phyloP scores from a whole-genome alignment of 2,329 filamentous ascomycete genomes.

The Pseudocercospora fuligena region DNA sequence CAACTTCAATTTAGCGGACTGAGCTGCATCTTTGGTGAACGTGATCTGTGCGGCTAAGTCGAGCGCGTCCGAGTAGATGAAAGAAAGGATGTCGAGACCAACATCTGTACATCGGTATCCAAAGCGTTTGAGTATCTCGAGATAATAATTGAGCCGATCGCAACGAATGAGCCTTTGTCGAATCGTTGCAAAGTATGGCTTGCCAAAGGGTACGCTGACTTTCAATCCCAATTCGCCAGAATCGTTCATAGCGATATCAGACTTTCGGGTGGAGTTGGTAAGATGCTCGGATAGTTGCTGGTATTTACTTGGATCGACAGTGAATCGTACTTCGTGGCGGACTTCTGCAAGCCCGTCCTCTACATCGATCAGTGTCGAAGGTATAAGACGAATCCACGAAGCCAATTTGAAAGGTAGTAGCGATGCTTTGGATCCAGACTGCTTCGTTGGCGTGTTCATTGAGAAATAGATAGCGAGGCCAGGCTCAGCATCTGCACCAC shows the following conservation, averaged over 20 bases:
- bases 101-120: slow-evolving; percentile 64
- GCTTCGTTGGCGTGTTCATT: slow-evolving; percentile 4
- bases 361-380: slow-evolving; percentile 6
- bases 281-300: slow-evolving; percentile 46
- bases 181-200: slow-evolving; percentile 64
- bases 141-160: slow-evolving; percentile 71
- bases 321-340: slow-evolving; percentile 48
- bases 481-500: not conserved
- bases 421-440: not conserved
- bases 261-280: slow-evolving; percentile 48
- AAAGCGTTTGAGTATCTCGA: slow-evolving; percentile 66
- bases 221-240: slow-evolving; percentile 68
- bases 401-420: slow-evolving; percentile 6
- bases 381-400: slow-evolving; percentile 22
- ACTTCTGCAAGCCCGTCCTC: slow-evolving; percentile 30
- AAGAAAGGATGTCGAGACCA: slow-evolving; percentile 66
- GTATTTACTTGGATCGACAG: slow-evolving; percentile 40
- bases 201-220: slow-evolving; percentile 63
- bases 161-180: slow-evolving; percentile 67
- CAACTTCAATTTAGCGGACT: slow-evolving; percentile 56
- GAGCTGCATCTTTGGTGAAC: slow-evolving; percentile 42
- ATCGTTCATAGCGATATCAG: slow-evolving; percentile 66
- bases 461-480: slow-evolving; percentile 19
- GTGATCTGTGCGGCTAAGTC: not conserved
- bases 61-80: slow-evolving; percentile 60